Conservation (phyloP, 768 basidiomycete genomes). For the Lactarius hengduanensis region DNA sequence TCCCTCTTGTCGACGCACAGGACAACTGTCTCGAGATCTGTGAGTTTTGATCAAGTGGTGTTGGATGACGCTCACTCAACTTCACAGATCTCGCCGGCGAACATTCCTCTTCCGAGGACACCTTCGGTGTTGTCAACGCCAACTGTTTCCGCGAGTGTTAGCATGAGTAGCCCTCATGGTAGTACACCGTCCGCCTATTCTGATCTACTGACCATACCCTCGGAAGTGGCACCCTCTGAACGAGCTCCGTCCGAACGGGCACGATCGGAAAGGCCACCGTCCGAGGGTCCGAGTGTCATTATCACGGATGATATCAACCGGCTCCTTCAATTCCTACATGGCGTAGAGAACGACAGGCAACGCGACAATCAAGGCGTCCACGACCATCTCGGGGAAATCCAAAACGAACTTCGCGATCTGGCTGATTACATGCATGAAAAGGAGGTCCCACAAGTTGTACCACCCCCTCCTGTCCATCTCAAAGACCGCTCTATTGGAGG, state of each 20-base stretch:
- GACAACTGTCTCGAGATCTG: slow-evolving; percentile 32
- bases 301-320: slow-evolving; percentile 53
- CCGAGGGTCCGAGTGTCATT: slow-evolving; percentile 40
- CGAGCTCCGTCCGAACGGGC: background rate
- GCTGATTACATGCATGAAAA: slow-evolving; percentile 33
- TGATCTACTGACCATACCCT: slow-evolving; percentile 44
- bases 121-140: slow-evolving; percentile 39
- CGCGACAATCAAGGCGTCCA: slow-evolving; percentile 63
- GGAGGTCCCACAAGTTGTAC: slow-evolving; percentile 13
- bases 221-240: slow-evolving; percentile 30
- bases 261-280: background rate
- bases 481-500: slow-evolving; percentile 28
- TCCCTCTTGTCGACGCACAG: slow-evolving; percentile 50
- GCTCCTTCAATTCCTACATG: slow-evolving; percentile 55
- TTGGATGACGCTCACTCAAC: slow-evolving; percentile 21
- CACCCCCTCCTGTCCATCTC: slow-evolving; percentile 8
- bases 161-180: slow-evolving; percentile 49
- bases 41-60: slow-evolving; percentile 26
- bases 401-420: slow-evolving; percentile 65
- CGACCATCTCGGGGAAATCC: slow-evolving; percentile 66
- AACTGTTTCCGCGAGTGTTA: slow-evolving; percentile 47
- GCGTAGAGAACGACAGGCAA: slow-evolving; percentile 61
- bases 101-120: slow-evolving; percentile 36
- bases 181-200: slow-evolving; percentile 50
- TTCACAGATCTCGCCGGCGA: slow-evolving; percentile 34